Percentiles rank a stretch among this genome's conserved stretches.
These are phyloP conservation scores for Linnemannia hyalina DNA, from an alignment of 192 early-diverging fungal species.

Conservation along the genomic window DNA sequence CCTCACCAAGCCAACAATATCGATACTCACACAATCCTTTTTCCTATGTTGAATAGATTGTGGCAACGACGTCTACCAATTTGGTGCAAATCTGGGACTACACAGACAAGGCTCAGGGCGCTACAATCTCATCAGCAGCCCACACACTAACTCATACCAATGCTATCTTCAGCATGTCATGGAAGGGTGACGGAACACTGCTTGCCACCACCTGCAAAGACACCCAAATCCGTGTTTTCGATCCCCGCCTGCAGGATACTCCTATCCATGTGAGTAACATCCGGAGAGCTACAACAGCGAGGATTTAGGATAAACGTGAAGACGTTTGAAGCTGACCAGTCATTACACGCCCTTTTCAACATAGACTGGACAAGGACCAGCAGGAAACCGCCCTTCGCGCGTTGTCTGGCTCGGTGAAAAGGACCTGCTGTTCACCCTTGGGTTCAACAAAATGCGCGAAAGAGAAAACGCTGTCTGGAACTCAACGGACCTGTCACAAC, in stretches of 20 bases:
- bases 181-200: constrained; percentile 70
- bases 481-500: constrained; percentile 67
- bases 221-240: constrained; percentile 69
- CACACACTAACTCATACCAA: constrained; percentile 54
- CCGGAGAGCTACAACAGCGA: too few relatives aligned
- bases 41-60: constrained; percentile 38
- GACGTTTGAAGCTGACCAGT: constrained; percentile 62
- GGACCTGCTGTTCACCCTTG: constrained; percentile 76
- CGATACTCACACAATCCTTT: not conserved
- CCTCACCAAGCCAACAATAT: not conserved
- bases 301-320: too few relatives aligned
- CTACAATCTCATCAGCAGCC: constrained; percentile 30
- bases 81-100: constrained; percentile 67
- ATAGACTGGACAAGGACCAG: constrained; percentile 64
- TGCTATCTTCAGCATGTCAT: constrained; percentile 66
- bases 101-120: constrained; percentile 31
- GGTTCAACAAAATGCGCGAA: constrained; percentile 77
- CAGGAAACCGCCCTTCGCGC: constrained; percentile 74
- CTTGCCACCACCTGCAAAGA: constrained; percentile 70
- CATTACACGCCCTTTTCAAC: not conserved
- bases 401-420: constrained; percentile 78
- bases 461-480: constrained; percentile 86
- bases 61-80: constrained; percentile 59
- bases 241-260: constrained; percentile 61
- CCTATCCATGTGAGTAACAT: constrained; percentile 30